phyloP scores from a whole-genome alignment of 2,329 filamentous ascomycete genomes.

The Pseudocercospora musae region DNA sequence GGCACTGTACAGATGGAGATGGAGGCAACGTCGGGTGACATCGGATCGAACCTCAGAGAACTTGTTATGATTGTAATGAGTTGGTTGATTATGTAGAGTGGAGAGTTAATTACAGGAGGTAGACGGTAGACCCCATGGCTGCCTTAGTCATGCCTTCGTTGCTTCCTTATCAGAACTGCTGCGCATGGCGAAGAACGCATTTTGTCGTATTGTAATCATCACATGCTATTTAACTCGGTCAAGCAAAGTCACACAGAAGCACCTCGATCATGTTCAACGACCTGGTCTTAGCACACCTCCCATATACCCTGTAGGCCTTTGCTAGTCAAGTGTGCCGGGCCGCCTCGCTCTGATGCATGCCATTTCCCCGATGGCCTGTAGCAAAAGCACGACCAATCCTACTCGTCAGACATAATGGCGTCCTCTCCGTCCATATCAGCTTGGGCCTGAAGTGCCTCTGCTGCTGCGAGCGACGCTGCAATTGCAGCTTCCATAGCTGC shows the following conservation, averaged over 20 bases:
- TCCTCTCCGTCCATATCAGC: constrained; percentile 1
- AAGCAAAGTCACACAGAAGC: background rate
- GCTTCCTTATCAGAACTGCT: too few species aligned
- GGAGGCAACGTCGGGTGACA: background rate
- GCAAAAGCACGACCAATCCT: background rate
- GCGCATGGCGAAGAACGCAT: background rate
- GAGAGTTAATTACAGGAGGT: too few species aligned
- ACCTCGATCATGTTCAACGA: background rate
- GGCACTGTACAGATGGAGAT: background rate
- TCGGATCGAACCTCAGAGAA: background rate
- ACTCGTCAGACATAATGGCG: constrained; percentile 14
- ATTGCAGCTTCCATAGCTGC: background rate
- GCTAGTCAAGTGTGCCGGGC: background rate
- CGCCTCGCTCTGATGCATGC: background rate
- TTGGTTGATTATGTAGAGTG: too few species aligned
- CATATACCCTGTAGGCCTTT: background rate
- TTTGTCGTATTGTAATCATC: background rate
- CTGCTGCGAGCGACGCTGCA: background rate
- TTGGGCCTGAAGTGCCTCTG: background rate
- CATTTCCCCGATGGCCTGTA: background rate
- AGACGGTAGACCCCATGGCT: too few species aligned
- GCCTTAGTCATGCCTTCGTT: too few species aligned
- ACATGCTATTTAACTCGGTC: background rate
- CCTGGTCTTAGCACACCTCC: background rate
- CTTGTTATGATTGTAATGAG: too few species aligned